phyloP scores from a whole-genome alignment of 1,139 yeast genomes.

The Debaryomyces udenii region DNA sequence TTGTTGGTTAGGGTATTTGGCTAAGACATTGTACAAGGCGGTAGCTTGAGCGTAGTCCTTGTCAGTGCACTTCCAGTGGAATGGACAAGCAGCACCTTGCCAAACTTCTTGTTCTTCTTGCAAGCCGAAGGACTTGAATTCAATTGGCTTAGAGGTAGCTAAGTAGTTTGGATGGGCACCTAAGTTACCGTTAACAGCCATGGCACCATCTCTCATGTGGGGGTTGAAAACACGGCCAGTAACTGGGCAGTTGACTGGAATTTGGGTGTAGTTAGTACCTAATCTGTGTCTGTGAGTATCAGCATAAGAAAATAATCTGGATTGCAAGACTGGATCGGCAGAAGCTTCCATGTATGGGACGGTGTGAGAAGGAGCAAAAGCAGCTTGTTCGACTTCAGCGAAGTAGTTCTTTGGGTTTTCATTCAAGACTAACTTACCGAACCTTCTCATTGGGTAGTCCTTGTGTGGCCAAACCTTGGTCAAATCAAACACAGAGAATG shows the following conservation, averaged over 20 bases:
- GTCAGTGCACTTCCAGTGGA: constrained; percentile 82
- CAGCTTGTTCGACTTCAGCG: constrained; percentile 83
- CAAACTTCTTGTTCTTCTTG: constrained; percentile 80
- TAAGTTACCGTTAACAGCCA: constrained; percentile 82
- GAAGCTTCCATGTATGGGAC: constrained; percentile 85
- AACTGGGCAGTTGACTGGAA: constrained; percentile 72
- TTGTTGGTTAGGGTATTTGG: constrained; percentile 78
- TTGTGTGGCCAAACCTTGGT: constrained; percentile 82
- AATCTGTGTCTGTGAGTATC: constrained; percentile 74
- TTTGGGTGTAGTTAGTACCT: constrained; percentile 71
- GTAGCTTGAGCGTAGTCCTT: constrained; percentile 71
- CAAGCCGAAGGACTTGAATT: constrained; percentile 44
- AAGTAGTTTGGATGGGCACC: constrained; percentile 84
- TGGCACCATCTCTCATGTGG: constrained; percentile 83
- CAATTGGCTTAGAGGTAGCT: constrained; percentile 59
- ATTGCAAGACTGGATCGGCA: constrained; percentile 86
- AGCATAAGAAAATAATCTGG: constrained; percentile 81
- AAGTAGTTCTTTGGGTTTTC: constrained; percentile 77
- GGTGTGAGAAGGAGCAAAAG: constrained; percentile 81
- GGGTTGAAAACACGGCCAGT: constrained; percentile 56
- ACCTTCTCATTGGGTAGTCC: constrained; percentile 73
- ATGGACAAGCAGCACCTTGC: constrained; percentile 85
- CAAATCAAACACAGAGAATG: constrained; percentile 68
- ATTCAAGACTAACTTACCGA: constrained; percentile 70
- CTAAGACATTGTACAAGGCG: constrained; percentile 73